phyloP scores from a whole-genome alignment of 2,329 filamentous ascomycete species.

The Alternaria sp. region DNA sequence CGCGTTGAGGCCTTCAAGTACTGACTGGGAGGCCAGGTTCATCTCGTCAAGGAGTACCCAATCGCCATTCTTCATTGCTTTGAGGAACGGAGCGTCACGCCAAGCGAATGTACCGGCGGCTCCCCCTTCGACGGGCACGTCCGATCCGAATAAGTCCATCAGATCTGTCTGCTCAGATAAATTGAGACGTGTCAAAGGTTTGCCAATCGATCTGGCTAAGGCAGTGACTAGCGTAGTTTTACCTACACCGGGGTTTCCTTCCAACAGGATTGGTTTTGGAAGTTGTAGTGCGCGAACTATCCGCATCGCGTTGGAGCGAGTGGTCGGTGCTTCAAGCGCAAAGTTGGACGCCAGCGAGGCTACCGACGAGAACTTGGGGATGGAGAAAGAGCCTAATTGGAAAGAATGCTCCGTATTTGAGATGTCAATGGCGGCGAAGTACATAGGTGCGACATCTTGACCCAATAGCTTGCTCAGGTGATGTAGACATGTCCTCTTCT shows the following conservation, averaged over 20 bases:
- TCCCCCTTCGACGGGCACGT: slow-evolving; percentile 93
- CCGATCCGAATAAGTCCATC: slow-evolving; percentile 96
- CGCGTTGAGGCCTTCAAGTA: slow-evolving; percentile 93
- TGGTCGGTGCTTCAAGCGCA: slow-evolving; percentile 88
- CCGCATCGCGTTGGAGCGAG: slow-evolving; percentile 86
- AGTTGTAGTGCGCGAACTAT: slow-evolving; percentile 88
- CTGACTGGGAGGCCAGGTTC: slow-evolving; percentile 96
- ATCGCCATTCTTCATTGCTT: slow-evolving; percentile 94
- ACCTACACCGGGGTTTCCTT: slow-evolving; percentile 96
- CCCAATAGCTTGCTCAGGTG: slow-evolving; percentile 73
- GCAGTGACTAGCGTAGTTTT: slow-evolving; percentile 94
- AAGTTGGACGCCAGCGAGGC: slow-evolving; percentile 65
- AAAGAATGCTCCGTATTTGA: slow-evolving; percentile 61
- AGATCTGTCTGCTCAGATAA: slow-evolving; percentile 97
- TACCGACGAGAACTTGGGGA: slow-evolving; percentile 60
- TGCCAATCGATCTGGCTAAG: slow-evolving; percentile 78
- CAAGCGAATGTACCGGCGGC: slow-evolving; percentile 90
- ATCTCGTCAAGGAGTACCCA: slow-evolving; percentile 99
- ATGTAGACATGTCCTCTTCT: slow-evolving; percentile 74
- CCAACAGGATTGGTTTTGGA: slow-evolving; percentile 87
- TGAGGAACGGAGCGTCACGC: slow-evolving; percentile 93
- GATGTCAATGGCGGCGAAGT: slow-evolving; percentile 68
- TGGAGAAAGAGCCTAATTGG: slow-evolving; percentile 75
- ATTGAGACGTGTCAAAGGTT: slow-evolving; percentile 90
- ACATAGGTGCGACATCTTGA: slow-evolving; percentile 68